These are phyloP conservation scores for Stipa capillata DNA, from an alignment of 176 grass and related monocot genomes.

Conservation along the genomic window DNA sequence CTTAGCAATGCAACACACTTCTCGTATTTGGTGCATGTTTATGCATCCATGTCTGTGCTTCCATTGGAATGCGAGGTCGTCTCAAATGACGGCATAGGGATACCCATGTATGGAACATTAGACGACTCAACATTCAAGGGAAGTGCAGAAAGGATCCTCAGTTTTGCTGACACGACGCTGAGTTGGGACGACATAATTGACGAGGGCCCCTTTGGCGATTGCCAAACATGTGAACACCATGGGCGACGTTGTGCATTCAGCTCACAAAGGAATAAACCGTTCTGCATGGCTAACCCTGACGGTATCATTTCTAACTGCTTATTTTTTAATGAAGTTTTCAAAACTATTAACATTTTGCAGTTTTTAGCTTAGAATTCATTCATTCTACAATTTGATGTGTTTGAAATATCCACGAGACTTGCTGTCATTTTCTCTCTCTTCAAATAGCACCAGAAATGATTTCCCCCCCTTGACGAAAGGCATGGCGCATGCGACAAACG, in stretches of 20 bases:
- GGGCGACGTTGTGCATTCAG: constrained; percentile 1
- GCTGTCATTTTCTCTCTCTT: neutral
- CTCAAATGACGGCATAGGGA: neutral
- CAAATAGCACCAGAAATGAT: neutral
- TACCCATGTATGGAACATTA: neutral
- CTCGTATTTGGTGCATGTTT: neutral
- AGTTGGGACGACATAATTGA: neutral
- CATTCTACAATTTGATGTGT: neutral
- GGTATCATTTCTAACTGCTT: neutral
- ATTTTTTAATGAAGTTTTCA: too few relatives aligned
- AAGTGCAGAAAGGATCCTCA: neutral
- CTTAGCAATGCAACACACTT: constrained; percentile 5
- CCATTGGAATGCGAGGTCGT: constrained; percentile 14
- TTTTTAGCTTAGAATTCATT: too few relatives aligned
- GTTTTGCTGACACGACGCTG: neutral
- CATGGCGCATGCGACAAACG: too few relatives aligned
- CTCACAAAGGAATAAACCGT: neutral
- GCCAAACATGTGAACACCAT: neutral
- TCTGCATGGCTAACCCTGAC: constrained; percentile 6
- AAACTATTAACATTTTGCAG: too few relatives aligned
- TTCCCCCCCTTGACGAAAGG: too few relatives aligned
- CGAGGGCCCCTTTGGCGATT: too few relatives aligned
- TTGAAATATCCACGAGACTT: neutral
- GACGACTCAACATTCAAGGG: neutral
- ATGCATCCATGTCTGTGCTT: neutral